Evolutionary conservation across 2,329 filamentous ascomycete species (phyloP), one percentile per base, ranked within the genome.

Genomic region (Xylariaceae sp.): DNA sequence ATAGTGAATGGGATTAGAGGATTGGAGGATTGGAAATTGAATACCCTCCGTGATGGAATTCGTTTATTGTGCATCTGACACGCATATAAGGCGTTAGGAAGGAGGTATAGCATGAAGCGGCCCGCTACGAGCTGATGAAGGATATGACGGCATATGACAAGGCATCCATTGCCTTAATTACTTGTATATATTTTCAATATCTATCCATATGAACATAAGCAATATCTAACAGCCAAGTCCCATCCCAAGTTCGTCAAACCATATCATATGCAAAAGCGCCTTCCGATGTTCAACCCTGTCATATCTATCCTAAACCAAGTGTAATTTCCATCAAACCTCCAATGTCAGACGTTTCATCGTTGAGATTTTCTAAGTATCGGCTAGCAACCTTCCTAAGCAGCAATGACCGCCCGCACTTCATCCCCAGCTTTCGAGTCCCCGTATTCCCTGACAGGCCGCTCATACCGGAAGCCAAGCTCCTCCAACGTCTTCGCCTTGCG

Each of bases 401-500:
- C 50, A 40, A 33, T 23, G 31, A 37, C 21, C 8, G 19, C 16
- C 23, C 24, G 17, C 37, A 29, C 41, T 17, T 46, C 26, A 3
- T 47, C 29, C 16, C 9, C 5, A 11, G 7, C 24, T 8, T 33
- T 19, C 31, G 48, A 14, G 1, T 23, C 31, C 16, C 8, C 24
- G 28, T n/a, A 47, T 11, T 37, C 12, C 8, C 31, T 12, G 5
- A 12, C 31, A 21, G 8, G 33, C 21, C 3, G 11, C 45, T 79
- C 76, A 68, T 82, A 91, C 51, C 78, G 72, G 67, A 90, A 90
- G 0, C 91, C 93, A 26, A 96, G 77, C 64, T 96, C 89, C 61
- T 84, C 82, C 19, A 96, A 71, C 3, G 79, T 86, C 69, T 75
- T 87, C 8, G 92, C 87, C 6, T 74, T 77, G 31, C 86, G 82